A percentile compares a stretch with the other conserved stretches of the same genome.
Evolutionary conservation across 441 rosid species (phyloP).

Genomic region (Populus hybrid): DNA sequence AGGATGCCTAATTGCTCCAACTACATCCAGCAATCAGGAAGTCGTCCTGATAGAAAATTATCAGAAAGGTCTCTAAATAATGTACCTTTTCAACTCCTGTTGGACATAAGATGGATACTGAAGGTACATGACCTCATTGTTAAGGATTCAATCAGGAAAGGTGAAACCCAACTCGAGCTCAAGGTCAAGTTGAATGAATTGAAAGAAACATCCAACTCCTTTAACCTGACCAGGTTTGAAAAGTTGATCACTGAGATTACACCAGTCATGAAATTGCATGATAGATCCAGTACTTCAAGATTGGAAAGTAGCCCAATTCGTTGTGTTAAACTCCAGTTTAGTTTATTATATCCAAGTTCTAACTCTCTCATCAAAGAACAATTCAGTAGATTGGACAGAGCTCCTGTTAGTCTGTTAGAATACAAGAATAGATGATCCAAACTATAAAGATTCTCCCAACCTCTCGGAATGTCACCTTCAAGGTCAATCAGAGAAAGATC

Average conservation of each 20-base stretch:
- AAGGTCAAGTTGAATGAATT: conserved; percentile 10
- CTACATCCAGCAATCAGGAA: not conserved
- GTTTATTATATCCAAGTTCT: not conserved
- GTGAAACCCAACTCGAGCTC: conserved; percentile 16
- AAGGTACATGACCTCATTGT: conserved; percentile 9
- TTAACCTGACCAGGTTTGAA: conserved; percentile 18
- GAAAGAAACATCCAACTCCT: not conserved
- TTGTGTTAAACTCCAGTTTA: conserved; percentile 2
- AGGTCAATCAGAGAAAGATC: not conserved
- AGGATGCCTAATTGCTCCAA: not conserved
- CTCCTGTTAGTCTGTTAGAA: conserved; percentile 1
- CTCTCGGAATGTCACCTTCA: conserved; percentile 15
- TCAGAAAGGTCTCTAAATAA: conserved; percentile 8
- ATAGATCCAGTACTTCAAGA: conserved; percentile 10
- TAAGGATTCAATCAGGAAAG: conserved; percentile 10
- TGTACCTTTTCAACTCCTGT: not conserved
- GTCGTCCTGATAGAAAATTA: conserved; percentile 3
- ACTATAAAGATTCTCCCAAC: conserved; percentile 9
- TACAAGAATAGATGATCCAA: conserved; percentile 5
- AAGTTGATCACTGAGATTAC: conserved; percentile 15
- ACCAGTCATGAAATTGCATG: conserved; percentile 15
- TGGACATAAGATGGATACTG: conserved; percentile 12
- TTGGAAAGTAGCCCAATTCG: conserved; percentile 9
- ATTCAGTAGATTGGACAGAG: not conserved
- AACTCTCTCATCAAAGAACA: not conserved